These are phyloP conservation scores for Medicago truncatula DNA, from an alignment of 306 rosid genomes.

Conservation along the genomic window MtrunA17r5.0-ANR NC_053044.1:55029001-55029500, in stretches of 20 bases:
- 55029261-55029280: constrained; percentile 68
- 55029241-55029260: constrained; percentile 36
- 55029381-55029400: constrained; percentile 93
- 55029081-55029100: constrained; percentile 64
- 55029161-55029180: constrained; percentile 2
- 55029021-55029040: constrained; percentile 40
- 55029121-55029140: constrained; percentile 84
- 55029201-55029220: neutral
- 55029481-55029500: constrained; percentile 96
- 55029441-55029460: constrained; percentile 93
- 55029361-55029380: constrained; percentile 98
- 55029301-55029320: constrained; percentile 95
- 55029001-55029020: constrained; percentile 27
- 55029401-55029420: constrained; percentile 86
- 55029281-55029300: constrained; percentile 84
- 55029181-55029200: constrained; percentile 1
- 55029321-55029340: constrained; percentile 96
- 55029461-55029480: constrained; percentile 99
- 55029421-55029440: constrained; percentile 83
- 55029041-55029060: constrained; percentile 93
- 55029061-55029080: constrained; percentile 67
- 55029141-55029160: constrained; percentile 31
- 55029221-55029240: neutral
- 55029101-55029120: constrained; percentile 90
- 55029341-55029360: constrained; percentile 99